Conservation (phyloP, 805 yeast species). For the Metschnikowia lochheadii region DNA sequence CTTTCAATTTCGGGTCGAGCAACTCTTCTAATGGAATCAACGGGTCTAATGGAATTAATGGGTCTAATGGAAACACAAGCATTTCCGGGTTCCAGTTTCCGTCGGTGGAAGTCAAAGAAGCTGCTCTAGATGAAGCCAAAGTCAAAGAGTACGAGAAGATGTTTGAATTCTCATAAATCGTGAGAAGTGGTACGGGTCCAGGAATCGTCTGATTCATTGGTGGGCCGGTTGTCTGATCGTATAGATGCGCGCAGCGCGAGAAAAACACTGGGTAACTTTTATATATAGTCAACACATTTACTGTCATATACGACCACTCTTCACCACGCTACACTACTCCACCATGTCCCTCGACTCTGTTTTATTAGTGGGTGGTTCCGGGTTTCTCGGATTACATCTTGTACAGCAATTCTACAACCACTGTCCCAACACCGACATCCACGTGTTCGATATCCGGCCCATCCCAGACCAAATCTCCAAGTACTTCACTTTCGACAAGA, state of each 20-base stretch:
- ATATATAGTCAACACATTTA: conserved; percentile 2
- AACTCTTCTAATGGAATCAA: neutral
- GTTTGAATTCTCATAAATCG: conserved; percentile 22
- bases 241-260: conserved; percentile 4
- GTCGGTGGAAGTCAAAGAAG: conserved; percentile 17
- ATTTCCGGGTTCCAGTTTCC: conserved; percentile 21
- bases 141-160: conserved; percentile 25
- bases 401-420: conserved; percentile 75
- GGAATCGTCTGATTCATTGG: neutral
- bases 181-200: too few relatives aligned
- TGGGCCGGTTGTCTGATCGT: neutral
- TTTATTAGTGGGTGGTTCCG: conserved; percentile 90
- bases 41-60: neutral
- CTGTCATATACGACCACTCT: neutral
- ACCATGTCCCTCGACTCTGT: conserved; percentile 46
- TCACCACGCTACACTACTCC: neutral
- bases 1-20: neutral
- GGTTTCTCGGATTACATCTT: conserved; percentile 88
- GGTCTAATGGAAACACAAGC: neutral
- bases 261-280: conserved; percentile 4
- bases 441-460: conserved; percentile 89
- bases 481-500: conserved; percentile 69
- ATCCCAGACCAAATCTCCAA: conserved; percentile 67
- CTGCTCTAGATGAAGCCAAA: conserved; percentile 21
- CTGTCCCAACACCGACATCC: conserved; percentile 65